Percentiles rank a stretch among this genome's conserved stretches.
Evolutionary conservation across 306 rosid genomes (phyloP).

Genomic region (Dryas drummondii): DNA sequence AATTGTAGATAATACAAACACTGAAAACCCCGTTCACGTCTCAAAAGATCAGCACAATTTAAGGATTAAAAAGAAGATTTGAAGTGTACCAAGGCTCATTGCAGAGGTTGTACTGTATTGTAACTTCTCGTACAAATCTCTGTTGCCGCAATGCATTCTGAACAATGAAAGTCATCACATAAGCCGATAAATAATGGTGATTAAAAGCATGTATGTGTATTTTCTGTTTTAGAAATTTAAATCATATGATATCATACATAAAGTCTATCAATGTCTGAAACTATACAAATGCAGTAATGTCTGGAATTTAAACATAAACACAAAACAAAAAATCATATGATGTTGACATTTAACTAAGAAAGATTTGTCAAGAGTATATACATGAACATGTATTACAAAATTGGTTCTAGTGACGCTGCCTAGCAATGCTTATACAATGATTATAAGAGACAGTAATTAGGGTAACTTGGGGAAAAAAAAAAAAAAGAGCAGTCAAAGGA

Average conservation of each 20-base stretch:
- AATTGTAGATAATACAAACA: background rate
- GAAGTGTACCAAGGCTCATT: slow-evolving; percentile 85
- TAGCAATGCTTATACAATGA: background rate
- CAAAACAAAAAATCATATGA: background rate
- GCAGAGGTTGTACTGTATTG: slow-evolving; percentile 98
- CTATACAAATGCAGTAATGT: background rate
- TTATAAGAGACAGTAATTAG: too few relatives aligned
- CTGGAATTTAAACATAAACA: background rate
- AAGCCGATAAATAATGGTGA: background rate
- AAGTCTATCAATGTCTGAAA: background rate
- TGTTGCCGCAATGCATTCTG: slow-evolving; percentile 93
- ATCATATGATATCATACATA: background rate
- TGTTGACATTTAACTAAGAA: background rate
- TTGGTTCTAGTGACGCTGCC: background rate
- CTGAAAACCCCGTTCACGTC: background rate
- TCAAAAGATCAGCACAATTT: background rate
- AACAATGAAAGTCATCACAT: slow-evolving; percentile 31
- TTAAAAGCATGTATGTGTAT: background rate
- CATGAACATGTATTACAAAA: background rate
- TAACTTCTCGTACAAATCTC: slow-evolving; percentile 85
- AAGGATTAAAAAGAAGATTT: slow-evolving; percentile 1
- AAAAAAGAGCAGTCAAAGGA: background rate
- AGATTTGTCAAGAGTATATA: background rate
- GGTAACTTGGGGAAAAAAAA: background rate
- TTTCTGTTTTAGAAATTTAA: background rate